These are phyloP conservation scores for Phyllachora maydis DNA, from an alignment of 2,329 filamentous ascomycete genomes.

Conservation along the genomic window DNA sequence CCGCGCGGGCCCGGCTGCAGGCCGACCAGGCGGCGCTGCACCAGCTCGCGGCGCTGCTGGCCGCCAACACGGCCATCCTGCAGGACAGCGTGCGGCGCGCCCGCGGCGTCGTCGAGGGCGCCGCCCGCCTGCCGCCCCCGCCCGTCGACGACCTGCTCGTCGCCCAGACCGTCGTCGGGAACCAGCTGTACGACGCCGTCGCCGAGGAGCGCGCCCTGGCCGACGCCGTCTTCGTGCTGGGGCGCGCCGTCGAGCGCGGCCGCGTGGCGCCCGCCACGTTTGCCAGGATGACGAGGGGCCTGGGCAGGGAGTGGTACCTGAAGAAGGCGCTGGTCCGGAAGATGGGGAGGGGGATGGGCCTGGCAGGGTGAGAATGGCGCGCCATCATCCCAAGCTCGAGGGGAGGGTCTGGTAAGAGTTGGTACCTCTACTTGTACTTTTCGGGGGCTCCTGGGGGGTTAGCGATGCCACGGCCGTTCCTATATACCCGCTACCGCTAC, in stretches of 20 bases:
- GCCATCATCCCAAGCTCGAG: slow-evolving; percentile 1
- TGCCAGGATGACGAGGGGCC: slow-evolving; percentile 52
- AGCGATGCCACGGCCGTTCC: background rate
- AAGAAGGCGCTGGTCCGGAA: slow-evolving; percentile 67
- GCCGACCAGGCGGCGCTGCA: slow-evolving; percentile 52
- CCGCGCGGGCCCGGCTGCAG: slow-evolving; percentile 48
- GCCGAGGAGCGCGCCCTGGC: slow-evolving; percentile 76
- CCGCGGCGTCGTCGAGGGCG: slow-evolving; percentile 55
- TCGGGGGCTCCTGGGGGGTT: background rate
- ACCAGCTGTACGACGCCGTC: slow-evolving; percentile 75
- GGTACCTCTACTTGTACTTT: background rate
- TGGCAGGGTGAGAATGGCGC: slow-evolving; percentile 13
- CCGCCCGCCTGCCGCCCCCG: slow-evolving; percentile 47
- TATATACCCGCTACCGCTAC: background rate
- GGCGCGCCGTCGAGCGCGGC: slow-evolving; percentile 52
- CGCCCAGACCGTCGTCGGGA: slow-evolving; percentile 81
- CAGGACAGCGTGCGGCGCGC: slow-evolving; percentile 60
- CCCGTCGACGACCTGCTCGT: slow-evolving; percentile 80
- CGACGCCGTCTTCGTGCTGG: slow-evolving; percentile 70
- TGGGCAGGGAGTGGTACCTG: slow-evolving; percentile 64
- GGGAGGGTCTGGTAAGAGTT: slow-evolving; percentile 44
- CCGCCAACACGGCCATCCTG: slow-evolving; percentile 60
- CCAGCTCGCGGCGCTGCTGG: slow-evolving; percentile 48
- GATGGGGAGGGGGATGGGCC: slow-evolving; percentile 56
- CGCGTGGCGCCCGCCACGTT: slow-evolving; percentile 53